phyloP scores from a whole-genome alignment of 352 stramenopile species.

The Globisporangium irregulare region DNA sequence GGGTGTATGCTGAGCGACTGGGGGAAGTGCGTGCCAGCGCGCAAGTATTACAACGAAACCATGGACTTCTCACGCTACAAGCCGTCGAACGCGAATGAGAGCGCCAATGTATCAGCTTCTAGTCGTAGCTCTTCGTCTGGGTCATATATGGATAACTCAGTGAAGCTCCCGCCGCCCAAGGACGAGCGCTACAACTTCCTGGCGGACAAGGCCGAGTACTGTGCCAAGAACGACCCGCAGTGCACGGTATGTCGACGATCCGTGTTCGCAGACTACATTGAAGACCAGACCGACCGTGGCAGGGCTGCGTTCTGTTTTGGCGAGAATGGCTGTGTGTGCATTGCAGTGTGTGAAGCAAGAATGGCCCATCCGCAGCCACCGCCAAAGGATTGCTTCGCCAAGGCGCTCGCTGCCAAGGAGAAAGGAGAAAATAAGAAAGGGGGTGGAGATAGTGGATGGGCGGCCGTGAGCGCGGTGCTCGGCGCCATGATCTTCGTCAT shows the following conservation, averaged over 20 bases:
- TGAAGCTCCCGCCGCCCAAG: neutral
- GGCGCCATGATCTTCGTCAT: slow-evolving; percentile 49
- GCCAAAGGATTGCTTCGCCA: slow-evolving; percentile 17
- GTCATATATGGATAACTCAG: neutral
- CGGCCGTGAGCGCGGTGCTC: slow-evolving; percentile 22
- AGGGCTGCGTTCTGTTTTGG: slow-evolving; percentile 15
- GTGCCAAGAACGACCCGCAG: slow-evolving; percentile 6
- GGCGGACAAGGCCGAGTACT: slow-evolving; percentile 14
- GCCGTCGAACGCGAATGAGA: slow-evolving; percentile 12
- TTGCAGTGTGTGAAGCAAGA: slow-evolving; percentile 17
- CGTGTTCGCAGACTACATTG: slow-evolving; percentile 22
- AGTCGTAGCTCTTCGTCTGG: neutral
- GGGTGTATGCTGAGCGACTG: slow-evolving; percentile 39
- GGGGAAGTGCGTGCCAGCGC: slow-evolving; percentile 12
- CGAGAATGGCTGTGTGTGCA: slow-evolving; percentile 20
- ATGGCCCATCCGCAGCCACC: slow-evolving; percentile 4
- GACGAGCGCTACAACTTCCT: slow-evolving; percentile 12
- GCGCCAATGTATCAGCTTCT: no score
- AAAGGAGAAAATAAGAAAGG: slow-evolving; percentile 2
- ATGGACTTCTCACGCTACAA: slow-evolving; percentile 15
- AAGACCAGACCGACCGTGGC: slow-evolving; percentile 2
- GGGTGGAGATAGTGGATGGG: neutral
- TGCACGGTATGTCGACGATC: slow-evolving; percentile 14
- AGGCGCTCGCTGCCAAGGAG: slow-evolving; percentile 16
- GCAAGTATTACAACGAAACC: slow-evolving; percentile 3